A percentile compares a stretch with the other conserved stretches of the same genome.
Evolutionary conservation across 768 basidiomycete species (phyloP).

Genomic region (Gloeopeniophorella convolvens): DNA sequence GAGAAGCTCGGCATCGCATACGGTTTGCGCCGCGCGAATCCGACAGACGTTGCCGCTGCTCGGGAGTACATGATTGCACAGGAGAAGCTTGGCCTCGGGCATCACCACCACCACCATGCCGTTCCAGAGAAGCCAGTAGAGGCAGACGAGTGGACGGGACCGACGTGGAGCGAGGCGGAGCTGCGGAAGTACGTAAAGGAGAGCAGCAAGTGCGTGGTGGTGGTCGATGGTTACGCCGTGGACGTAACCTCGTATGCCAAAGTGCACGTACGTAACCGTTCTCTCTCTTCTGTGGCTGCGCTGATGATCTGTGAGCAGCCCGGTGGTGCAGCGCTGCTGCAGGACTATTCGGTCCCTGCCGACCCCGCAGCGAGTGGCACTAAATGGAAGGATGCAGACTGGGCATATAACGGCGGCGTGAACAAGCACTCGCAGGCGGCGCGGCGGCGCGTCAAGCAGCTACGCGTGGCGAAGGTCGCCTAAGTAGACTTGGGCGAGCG

Average conservation of each 20-base stretch:
- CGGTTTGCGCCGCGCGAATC: constrained; percentile 43
- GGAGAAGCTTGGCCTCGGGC: too few species aligned
- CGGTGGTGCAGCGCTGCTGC: constrained; percentile 50
- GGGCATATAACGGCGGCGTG: constrained; percentile 65
- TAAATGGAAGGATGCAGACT: constrained; percentile 42
- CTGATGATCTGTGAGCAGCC: constrained; percentile 37
- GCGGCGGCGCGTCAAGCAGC: constrained; percentile 38
- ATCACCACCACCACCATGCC: constrained; percentile 21
- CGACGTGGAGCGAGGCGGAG: constrained; percentile 36
- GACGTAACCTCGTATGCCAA: constrained; percentile 56
- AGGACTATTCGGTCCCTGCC: constrained; percentile 39
- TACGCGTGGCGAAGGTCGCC: constrained; percentile 41
- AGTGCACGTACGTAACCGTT: constrained; percentile 53
- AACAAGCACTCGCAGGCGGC: constrained; percentile 67
- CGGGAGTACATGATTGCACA: constrained; percentile 43
- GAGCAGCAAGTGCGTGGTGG: constrained; percentile 40
- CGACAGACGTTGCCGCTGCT: constrained; percentile 45
- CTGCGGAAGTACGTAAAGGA: constrained; percentile 33
- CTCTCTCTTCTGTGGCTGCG: not conserved
- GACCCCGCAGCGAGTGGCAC: constrained; percentile 1
- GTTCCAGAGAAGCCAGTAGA: constrained; percentile 6
- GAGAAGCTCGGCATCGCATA: constrained; percentile 41
- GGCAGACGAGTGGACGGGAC: constrained; percentile 30
- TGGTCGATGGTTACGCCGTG: constrained; percentile 55
- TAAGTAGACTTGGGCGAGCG: too few species aligned